Conservation (phyloP, 1,139 yeast genomes). For the Lodderomyces elongisporus region DNA sequence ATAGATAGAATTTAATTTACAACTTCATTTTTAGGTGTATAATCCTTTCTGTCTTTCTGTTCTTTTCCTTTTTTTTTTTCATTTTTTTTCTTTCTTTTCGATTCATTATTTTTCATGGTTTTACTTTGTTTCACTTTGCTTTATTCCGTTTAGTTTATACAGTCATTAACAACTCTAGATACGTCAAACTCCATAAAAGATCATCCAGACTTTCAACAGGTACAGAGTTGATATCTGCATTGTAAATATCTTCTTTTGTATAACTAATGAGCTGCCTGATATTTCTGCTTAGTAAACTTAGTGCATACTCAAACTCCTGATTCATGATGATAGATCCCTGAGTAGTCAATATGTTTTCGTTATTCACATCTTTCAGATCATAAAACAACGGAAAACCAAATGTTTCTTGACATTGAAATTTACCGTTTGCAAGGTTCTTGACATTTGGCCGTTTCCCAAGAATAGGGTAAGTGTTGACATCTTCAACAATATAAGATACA, state of each 20-base stretch:
- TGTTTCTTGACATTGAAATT: background rate
- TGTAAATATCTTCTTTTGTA: conserved; percentile 18
- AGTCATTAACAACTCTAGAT: conserved; percentile 32
- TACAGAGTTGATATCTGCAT: conserved; percentile 15
- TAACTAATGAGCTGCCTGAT: conserved; percentile 23
- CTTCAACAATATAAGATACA: conserved; percentile 24
- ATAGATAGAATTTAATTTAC: too few species aligned
- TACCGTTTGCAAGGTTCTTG: background rate
- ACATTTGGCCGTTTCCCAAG: conserved; percentile 3
- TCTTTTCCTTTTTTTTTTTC: too few species aligned
- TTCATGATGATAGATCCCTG: conserved; percentile 16
- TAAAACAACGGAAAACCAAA: conserved; percentile 26
- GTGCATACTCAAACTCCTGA: conserved; percentile 30
- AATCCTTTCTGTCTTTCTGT: too few species aligned
- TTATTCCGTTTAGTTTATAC: too few species aligned
- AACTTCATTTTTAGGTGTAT: too few species aligned
- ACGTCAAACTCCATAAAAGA: conserved; percentile 40
- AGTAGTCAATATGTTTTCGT: conserved; percentile 18
- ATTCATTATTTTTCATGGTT: too few species aligned
- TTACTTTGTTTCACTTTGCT: too few species aligned
- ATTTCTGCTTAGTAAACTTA: conserved; percentile 31
- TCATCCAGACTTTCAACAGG: conserved; percentile 41
- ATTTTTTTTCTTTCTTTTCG: too few species aligned
- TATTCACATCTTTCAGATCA: conserved; percentile 15
- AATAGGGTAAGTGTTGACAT: conserved; percentile 15